Conservation (phyloP, 371 early-diverging fungal species). For the Syncephalastrum racemosum region DNA sequence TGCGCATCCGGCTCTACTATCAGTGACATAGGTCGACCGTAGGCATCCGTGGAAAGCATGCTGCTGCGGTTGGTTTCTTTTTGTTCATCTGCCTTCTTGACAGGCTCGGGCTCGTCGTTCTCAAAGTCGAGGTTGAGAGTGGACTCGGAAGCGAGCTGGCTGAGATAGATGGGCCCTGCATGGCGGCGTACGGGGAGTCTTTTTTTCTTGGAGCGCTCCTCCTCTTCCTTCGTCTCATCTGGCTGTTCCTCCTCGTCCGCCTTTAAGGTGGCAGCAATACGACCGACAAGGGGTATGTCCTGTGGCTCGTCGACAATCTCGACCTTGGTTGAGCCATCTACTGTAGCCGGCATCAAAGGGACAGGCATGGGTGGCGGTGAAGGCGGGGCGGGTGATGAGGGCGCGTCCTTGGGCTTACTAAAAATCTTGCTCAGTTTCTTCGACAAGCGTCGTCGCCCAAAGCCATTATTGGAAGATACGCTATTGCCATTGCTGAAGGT, state of each 20-base stretch:
- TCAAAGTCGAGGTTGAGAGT: no score
- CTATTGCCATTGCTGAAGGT: neutral
- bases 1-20: conserved; percentile 16
- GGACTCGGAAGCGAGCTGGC: conserved; percentile 21
- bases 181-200: conserved; percentile 2
- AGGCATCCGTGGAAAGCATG: no score
- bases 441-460: conserved; percentile 9
- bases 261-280: conserved; percentile 42
- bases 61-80: no score
- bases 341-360: neutral
- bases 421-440: conserved; percentile 18
- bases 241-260: conserved; percentile 15
- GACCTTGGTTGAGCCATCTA: neutral
- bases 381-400: neutral
- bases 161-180: conserved; percentile 23
- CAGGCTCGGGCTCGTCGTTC: no score
- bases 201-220: neutral
- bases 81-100: no score
- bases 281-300: conserved; percentile 23
- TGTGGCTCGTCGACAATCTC: neutral
- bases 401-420: neutral
- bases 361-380: neutral
- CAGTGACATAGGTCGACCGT: conserved; percentile 13
- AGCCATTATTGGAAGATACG: no score
- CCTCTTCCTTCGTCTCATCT: neutral